A percentile compares a stretch with the other conserved stretches of the same genome.
phyloP scores from a whole-genome alignment of 352 stramenopile genomes.

The Phytophthora cryptogea region DNA sequence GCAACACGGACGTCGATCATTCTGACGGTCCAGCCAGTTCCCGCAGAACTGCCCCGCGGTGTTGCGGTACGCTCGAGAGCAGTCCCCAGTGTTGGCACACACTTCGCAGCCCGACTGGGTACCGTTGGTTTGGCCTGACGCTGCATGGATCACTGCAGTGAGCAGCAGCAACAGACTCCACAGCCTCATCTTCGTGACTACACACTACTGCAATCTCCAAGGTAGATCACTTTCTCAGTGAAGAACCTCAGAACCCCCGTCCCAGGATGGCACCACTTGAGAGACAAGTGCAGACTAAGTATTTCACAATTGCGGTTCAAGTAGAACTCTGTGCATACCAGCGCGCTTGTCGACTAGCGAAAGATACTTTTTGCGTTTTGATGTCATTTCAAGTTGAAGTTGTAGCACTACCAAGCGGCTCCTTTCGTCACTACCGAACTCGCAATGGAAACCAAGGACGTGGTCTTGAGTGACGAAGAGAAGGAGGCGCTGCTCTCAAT shows the following conservation, averaged over 20 bases:
- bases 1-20: constrained; percentile 48
- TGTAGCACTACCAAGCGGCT: too few species aligned
- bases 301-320: too few species aligned
- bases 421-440: too few species aligned
- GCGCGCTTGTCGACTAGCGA: too few species aligned
- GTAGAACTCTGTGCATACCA: too few species aligned
- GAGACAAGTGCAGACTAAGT: not conserved
- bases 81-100: constrained; percentile 50
- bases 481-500: too few species aligned
- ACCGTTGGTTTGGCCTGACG: constrained; percentile 14
- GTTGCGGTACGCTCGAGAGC: constrained; percentile 39
- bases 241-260: constrained; percentile 3
- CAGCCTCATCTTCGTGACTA: not conserved
- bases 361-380: too few species aligned
- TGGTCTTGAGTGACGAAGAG: too few species aligned
- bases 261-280: constrained; percentile 4
- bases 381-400: too few species aligned
- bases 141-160: constrained; percentile 3
- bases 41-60: constrained; percentile 52
- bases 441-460: too few species aligned
- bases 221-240: constrained; percentile 1
- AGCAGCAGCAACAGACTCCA: not conserved
- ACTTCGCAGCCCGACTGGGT: constrained; percentile 52
- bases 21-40: constrained; percentile 56
- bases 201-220: not conserved